phyloP scores from a whole-genome alignment of 179 eudicot species.

The Beta macrorhiza region DNA sequence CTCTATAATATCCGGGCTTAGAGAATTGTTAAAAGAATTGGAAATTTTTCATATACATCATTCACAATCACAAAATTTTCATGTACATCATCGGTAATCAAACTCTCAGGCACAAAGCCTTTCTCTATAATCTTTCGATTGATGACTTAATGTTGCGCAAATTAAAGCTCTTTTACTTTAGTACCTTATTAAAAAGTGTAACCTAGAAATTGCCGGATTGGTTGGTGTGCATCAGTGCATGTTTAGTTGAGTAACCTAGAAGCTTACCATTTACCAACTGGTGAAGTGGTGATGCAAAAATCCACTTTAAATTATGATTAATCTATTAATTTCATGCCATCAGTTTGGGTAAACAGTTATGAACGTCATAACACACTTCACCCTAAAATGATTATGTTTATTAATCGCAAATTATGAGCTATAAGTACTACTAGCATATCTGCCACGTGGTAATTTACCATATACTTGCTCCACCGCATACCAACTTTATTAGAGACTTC shows the following conservation, averaged over 20 bases:
- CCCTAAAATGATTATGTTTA: neutral
- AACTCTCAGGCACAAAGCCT: too few relatives aligned
- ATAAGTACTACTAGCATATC: neutral
- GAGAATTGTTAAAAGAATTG: too few relatives aligned
- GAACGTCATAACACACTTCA: neutral
- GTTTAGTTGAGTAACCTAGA: slow-evolving; percentile 11
- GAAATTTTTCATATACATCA: too few relatives aligned
- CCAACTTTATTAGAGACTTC: too few relatives aligned
- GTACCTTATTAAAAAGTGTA: neutral
- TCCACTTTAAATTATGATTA: neutral
- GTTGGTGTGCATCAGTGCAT: neutral
- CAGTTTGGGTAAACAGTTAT: neutral
- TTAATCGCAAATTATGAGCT: neutral
- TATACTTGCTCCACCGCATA: too few relatives aligned
- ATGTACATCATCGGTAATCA: too few relatives aligned
- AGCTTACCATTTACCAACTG: slow-evolving; percentile 9
- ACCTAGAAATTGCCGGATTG: neutral
- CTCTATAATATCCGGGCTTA: too few relatives aligned
- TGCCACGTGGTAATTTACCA: neutral
- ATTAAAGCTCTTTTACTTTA: neutral
- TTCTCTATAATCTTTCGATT: too few relatives aligned
- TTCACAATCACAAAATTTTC: too few relatives aligned
- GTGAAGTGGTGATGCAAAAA: neutral
- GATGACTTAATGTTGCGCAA: neutral
- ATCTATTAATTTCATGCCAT: slow-evolving; percentile 11